Base-by-base conservation (phyloP, 2,329 filamentous ascomycete genomes). In the Emergomyces pasteurianus region DNA sequence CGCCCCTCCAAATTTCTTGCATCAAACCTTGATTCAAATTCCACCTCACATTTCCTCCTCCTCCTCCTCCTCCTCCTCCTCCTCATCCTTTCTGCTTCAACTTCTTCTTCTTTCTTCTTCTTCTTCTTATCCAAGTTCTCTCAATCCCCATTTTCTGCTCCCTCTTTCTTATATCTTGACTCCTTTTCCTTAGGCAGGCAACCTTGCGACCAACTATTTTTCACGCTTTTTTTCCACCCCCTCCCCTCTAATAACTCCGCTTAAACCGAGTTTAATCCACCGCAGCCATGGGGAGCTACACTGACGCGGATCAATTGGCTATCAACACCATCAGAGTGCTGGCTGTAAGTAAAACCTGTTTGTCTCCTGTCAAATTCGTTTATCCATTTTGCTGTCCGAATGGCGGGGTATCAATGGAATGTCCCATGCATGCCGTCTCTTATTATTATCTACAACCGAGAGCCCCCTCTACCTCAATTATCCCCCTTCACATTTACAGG, bases 251-350 rank as follows among this genome's bases (percentile, higher is more conserved):
- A 31, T 16, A n/a, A 21, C 40, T 46, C 55, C 12, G 55, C 55
- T 34, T 34, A 9, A 31, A 31, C 31, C 26, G 12, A 57, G 18
- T 9, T 28, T n/a, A 38, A 56, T 14, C 63, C 54, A 67, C 68
- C 68, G 76, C 77, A 75, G 84, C 75, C 72, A 97, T 97, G 92
- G 86, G 86, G 77, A 46, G 55, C 40, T 96, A 89, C 84, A 83
- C 83, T 76, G 89, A 97, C 73, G 78, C 86, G 74, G 94, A 99
- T 78, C 81, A 87, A 83, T 85, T 91, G 79, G 89, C 90, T 74
- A 90, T 99, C 81, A 97, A 97, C 87, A 96, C 92, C 78, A 97
- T 99, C 82, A 90, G 94, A 77, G 80, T 90, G 75, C 85, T 99
- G 71, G 92, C 94, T 77, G 94, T 97, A 87, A 78, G 91, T 87